Base-by-base conservation (phyloP, 345 rosid genomes). In the Ceriops decandra region DNA sequence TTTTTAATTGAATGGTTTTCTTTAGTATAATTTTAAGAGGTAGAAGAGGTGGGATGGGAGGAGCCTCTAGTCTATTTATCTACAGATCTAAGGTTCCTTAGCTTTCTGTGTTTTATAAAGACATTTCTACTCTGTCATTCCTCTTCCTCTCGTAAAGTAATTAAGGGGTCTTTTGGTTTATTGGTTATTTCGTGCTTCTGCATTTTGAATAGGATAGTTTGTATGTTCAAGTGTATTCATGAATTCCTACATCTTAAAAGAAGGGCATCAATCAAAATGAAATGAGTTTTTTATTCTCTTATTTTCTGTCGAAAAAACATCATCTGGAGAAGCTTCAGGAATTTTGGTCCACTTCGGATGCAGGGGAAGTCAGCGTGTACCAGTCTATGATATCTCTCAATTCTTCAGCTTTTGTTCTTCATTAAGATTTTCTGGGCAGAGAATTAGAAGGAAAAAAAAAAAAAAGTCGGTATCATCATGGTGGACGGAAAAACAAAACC, bases 11-110 rank as follows among this genome's bases (percentile, higher is more conserved):
- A 31, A 31, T 53, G 20, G n/a, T 22, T 36, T 38, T n/a, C 19
- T 67, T 27, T 9, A 52, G n/a, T 24, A 10, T 16, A 57, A 2
- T 46, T 0, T 69, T 96, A 90, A 71, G 96, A 92, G 73, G 68
- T 88, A 74, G 96, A 92, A 71, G 96, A 92, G 73, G 68, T 88
- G 76, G 96, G 95, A 71, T 89, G 96, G 96, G 90, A 86, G 67
- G 89, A 85, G 67, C 81, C 82, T 60, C 76, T 86, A 22, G 82
- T 80, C 38, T 73, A 78, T 57, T 67, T 85, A 63, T 77, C 78
- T 59, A 85, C 82, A 67, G 90, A 90, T 80, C 60, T 85, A 32
- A 79, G 71, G 28, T 80, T 76, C 73, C 84, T 92, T 69, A 83
- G 42, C 7, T 33, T 33, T 33, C 35, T 33, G 35, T 33, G 7